Base-by-base conservation (phyloP, 2,329 filamentous ascomycete species). In the Lasiodiplodia sp. region DNA sequence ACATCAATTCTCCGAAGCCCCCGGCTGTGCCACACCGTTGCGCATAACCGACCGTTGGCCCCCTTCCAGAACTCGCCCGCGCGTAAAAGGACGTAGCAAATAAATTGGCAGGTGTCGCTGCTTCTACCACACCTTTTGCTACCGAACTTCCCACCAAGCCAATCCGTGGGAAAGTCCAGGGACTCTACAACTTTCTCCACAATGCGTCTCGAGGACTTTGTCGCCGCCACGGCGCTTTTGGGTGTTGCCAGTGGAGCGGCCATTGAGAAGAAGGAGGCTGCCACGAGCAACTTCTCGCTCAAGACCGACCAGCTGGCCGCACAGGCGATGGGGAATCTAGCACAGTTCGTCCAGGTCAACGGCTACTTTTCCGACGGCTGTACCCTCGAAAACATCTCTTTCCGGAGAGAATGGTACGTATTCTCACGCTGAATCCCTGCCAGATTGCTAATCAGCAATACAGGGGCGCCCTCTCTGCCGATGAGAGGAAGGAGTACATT, bases 381-480 rank as follows among this genome's bases (percentile, higher is more conserved):
- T 70, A 81, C 75, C 0, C 68, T 81, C 18, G 68, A 76, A 6
- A 84, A 81, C 68, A 78, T 78, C 1, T 73, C 75, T 3, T 73
- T 83, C 4, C 76, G 83, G 58, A 75, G 75, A 70, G 83, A 85
- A 75, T 85, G 83, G 83, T 82, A 57, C 53, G 72, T 70, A 28
- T n/a, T 51, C 7, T 16, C 18, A 5, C 10, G 10, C 14, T 14
- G 56, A 34, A 28, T 60, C 47, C 16, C 16, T 12, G 8, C 21
- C 66, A 38, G 28, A 34, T 57, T 55, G 40, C 70, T 72, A 25
- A 71, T 44, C 28, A 37, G n/a, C 37, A 23, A 53, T 14, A 40
- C 47, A 76, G 75, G 75, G 71, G 72, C 34, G 52, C 69, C 8
- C 71, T 79, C 2, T 72, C 72, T 0, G 70, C 72, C 4, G 38